Conservation (phyloP, 495 filamentous ascomycete genomes). For the Lasiosphaeria ovina region DNA sequence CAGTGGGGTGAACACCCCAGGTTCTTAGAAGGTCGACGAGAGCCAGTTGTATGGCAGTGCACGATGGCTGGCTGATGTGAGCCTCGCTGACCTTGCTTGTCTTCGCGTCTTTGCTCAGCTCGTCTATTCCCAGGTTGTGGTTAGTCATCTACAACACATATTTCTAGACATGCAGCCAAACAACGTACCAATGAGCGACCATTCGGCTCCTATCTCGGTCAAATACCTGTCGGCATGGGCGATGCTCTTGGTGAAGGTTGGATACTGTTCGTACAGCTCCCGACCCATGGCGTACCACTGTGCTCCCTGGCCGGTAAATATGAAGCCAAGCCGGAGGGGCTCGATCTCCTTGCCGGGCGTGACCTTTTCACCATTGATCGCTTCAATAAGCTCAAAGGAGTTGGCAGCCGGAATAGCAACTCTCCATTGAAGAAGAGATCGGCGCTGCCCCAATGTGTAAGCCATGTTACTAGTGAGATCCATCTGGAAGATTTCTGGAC, state of each 20-base stretch:
- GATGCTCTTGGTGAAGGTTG: constrained; percentile 35
- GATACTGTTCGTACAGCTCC: constrained; percentile 44
- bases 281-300: constrained; percentile 57
- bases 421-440: constrained; percentile 41
- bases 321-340: constrained; percentile 38
- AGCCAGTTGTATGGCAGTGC: constrained; percentile 49
- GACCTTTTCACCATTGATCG: constrained; percentile 39
- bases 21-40: constrained; percentile 52
- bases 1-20: constrained; percentile 51
- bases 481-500: constrained; percentile 46
- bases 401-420: constrained; percentile 42
- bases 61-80: constrained; percentile 47
- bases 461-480: constrained; percentile 40
- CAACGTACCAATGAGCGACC: constrained; percentile 29
- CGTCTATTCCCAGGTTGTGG: constrained; percentile 16
- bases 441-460: constrained; percentile 42
- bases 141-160: constrained; percentile 3
- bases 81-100: constrained; percentile 43
- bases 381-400: constrained; percentile 46
- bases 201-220: constrained; percentile 32
- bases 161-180: neutral
- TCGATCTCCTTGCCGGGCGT: constrained; percentile 36
- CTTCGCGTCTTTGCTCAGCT: constrained; percentile 36
- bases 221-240: constrained; percentile 31
- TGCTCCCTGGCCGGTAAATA: constrained; percentile 49